A percentile compares a stretch with the other conserved stretches of the same genome.
These are phyloP conservation scores for Auricularia auricula-judae DNA, from an alignment of 768 basidiomycete species.

Conservation along the genomic window DNA sequence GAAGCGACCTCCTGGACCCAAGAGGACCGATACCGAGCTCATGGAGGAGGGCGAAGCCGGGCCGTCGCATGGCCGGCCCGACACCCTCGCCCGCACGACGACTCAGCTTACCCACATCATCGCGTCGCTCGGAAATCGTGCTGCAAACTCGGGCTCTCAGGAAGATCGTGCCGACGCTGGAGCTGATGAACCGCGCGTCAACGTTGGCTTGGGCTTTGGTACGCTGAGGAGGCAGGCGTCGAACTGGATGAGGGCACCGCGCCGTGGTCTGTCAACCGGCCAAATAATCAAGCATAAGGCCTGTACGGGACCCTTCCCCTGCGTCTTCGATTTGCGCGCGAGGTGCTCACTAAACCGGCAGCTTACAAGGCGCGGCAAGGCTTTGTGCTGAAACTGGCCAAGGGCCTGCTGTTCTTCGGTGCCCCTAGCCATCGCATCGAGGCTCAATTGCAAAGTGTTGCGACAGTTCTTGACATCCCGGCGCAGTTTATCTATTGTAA, in stretches of 20 bases:
- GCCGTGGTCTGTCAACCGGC: constrained; percentile 9
- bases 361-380: constrained; percentile 74
- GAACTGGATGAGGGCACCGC: constrained; percentile 21
- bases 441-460: constrained; percentile 80
- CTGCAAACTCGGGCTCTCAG: not conserved
- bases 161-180: constrained; percentile 11
- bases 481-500: constrained; percentile 76
- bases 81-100: not conserved
- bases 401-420: constrained; percentile 83
- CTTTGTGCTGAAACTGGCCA: constrained; percentile 77
- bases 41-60: not conserved
- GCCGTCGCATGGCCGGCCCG: not conserved
- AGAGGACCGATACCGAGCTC: not conserved
- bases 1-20: not conserved
- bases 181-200: constrained; percentile 24
- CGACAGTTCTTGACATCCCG: constrained; percentile 80
- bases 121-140: not conserved
- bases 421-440: constrained; percentile 92
- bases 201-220: not conserved
- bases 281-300: constrained; percentile 9
- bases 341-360: constrained; percentile 15
- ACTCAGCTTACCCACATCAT: not conserved
- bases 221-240: constrained; percentile 19
- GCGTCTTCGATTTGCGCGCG: constrained; percentile 12
- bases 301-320: constrained; percentile 16